These are phyloP conservation scores for Carnegiea gigantea DNA, from an alignment of 179 eudicot genomes.

Conservation along the genomic window DNA sequence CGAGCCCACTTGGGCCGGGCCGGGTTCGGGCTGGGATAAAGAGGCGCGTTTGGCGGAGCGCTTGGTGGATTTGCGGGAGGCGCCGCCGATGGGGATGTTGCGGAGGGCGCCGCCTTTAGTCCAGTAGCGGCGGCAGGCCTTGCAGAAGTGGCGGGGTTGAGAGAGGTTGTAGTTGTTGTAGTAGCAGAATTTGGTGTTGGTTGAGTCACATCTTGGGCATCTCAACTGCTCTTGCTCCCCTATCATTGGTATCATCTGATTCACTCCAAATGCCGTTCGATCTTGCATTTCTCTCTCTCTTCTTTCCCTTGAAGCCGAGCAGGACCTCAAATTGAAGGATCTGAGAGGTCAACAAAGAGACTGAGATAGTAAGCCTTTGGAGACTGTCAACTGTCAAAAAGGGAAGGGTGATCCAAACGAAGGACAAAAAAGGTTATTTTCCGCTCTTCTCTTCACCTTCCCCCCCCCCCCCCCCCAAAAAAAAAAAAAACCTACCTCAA, in stretches of 20 bases:
- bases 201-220: conserved; percentile 50
- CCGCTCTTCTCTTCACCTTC: background rate
- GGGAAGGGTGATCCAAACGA: background rate
- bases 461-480: too few species aligned
- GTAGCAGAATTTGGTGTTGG: conserved; percentile 32
- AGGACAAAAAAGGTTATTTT: background rate
- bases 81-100: conserved; percentile 55
- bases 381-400: background rate
- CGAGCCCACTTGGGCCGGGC: background rate
- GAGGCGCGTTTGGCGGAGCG: conserved; percentile 18
- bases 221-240: conserved; percentile 43
- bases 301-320: background rate
- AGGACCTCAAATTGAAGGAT: background rate
- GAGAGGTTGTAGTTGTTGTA: conserved; percentile 13
- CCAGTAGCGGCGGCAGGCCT: conserved; percentile 49
- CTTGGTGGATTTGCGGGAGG: conserved; percentile 35
- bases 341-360: too few species aligned
- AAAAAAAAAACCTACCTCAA: background rate
- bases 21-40: conserved; percentile 18
- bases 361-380: background rate
- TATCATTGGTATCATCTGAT: conserved; percentile 30
- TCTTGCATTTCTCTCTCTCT: conserved; percentile 39
- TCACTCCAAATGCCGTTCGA: conserved; percentile 10
- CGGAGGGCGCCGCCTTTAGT: conserved; percentile 54
- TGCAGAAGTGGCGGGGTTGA: conserved; percentile 27